A percentile compares a stretch with the other conserved stretches of the same genome.
Conservation (phyloP, 164 flowering plant species). For the Vitis riparia region DNA sequence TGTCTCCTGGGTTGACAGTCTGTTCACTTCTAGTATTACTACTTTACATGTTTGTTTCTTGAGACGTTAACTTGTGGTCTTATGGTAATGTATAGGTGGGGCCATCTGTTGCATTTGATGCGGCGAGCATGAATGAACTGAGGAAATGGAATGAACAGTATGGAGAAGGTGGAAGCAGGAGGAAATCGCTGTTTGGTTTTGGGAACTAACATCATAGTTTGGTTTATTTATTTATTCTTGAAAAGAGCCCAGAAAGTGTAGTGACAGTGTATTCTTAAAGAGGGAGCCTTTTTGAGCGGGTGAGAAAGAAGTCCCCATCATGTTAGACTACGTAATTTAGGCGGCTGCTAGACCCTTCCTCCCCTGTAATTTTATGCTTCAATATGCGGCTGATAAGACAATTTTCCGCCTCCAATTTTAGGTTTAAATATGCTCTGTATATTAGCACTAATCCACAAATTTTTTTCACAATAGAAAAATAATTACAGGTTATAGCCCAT, state of each 20-base stretch:
- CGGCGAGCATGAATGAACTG: slow-evolving; percentile 92
- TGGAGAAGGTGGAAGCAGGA: slow-evolving; percentile 97
- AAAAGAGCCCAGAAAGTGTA: not conserved
- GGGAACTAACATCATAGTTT: slow-evolving; percentile 10
- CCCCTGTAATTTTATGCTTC: not conserved
- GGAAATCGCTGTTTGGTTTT: slow-evolving; percentile 85
- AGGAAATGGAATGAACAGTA: slow-evolving; percentile 97
- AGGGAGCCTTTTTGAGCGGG: slow-evolving; percentile 7
- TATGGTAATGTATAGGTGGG: slow-evolving; percentile 58
- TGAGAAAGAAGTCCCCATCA: not conserved
- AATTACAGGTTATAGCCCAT: too few relatives aligned
- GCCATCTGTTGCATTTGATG: slow-evolving; percentile 87
- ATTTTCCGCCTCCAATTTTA: too few relatives aligned
- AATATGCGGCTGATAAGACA: too few relatives aligned
- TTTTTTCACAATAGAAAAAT: too few relatives aligned
- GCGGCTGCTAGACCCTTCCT: not conserved
- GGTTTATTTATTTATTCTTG: slow-evolving; percentile 1
- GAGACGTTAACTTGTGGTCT: not conserved
- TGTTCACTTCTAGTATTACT: too few relatives aligned
- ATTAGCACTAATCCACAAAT: too few relatives aligned
- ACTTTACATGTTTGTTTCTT: not conserved
- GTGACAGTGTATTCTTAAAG: not conserved
- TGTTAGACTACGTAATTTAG: not conserved
- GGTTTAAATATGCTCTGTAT: too few relatives aligned
- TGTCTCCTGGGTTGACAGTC: too few relatives aligned